Conservation (phyloP, 768 basidiomycete species). For the Mycena haematopus region DNA sequence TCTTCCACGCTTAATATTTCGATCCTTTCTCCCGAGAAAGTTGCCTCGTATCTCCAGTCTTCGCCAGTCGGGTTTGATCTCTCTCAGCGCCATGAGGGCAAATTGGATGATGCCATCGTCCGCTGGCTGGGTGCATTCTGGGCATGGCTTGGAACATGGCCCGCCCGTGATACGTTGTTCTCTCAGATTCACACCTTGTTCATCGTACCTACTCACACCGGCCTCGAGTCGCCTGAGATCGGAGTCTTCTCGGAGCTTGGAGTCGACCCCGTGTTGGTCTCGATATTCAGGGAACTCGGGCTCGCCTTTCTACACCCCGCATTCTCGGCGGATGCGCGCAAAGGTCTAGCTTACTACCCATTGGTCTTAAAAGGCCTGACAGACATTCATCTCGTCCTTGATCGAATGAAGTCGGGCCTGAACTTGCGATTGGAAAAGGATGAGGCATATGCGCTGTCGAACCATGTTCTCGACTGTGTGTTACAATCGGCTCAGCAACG, state of each 20-base stretch:
- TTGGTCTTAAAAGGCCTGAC: constrained; percentile 31
- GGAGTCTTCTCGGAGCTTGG: constrained; percentile 38
- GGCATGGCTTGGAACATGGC: constrained; percentile 46
- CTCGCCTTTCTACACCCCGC: constrained; percentile 42
- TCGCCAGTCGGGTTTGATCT: constrained; percentile 35
- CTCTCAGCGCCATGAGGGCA: constrained; percentile 24
- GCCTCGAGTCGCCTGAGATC: constrained; percentile 34
- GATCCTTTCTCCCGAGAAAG: constrained; percentile 33
- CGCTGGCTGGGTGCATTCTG: constrained; percentile 51
- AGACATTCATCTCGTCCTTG: constrained; percentile 42
- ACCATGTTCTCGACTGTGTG: constrained; percentile 26
- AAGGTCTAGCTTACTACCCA: constrained; percentile 29
- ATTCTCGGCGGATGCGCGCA: constrained; percentile 31
- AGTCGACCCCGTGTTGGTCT: constrained; percentile 32
- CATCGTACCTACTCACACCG: constrained; percentile 43
- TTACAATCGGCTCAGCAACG: constrained; percentile 22
- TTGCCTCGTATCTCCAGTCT: constrained; percentile 38
- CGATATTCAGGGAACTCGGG: constrained; percentile 36
- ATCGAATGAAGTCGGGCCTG: constrained; percentile 27
- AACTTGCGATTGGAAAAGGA: constrained; percentile 17
- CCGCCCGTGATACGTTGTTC: constrained; percentile 31
- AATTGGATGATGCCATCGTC: constrained; percentile 29
- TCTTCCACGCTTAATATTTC: constrained; percentile 41
- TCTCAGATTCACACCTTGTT: constrained; percentile 31
- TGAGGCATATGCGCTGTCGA: constrained; percentile 14